phyloP scores from a whole-genome alignment of 2,329 filamentous ascomycete species.

The Ophiostoma himal-ulmi region DNA sequence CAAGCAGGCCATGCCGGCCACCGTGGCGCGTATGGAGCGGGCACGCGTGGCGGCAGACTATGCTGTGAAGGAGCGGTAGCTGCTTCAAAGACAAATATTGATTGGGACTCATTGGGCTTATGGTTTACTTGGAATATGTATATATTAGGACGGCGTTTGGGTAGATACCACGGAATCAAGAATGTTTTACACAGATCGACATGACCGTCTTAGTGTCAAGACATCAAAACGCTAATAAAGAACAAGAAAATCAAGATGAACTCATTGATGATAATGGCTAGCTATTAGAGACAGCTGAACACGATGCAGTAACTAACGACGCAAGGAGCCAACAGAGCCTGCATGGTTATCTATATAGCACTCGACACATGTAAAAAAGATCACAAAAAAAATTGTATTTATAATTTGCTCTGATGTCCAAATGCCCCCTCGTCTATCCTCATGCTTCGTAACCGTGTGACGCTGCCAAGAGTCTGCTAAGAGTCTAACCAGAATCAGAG shows the following conservation, averaged over 20 bases:
- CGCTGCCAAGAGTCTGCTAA: not conserved
- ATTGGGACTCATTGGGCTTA: no score
- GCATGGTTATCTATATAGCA: no score
- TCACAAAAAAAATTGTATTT: not conserved
- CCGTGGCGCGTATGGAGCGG: constrained; percentile 60
- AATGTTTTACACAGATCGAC: not conserved
- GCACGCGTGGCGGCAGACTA: constrained; percentile 56
- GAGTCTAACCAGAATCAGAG: not conserved
- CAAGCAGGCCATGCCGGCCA: constrained; percentile 56
- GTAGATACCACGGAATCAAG: constrained; percentile 1
- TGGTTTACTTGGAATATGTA: not conserved
- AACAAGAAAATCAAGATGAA: not conserved
- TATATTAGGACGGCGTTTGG: not conserved
- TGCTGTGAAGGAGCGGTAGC: constrained; percentile 40
- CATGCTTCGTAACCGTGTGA: not conserved
- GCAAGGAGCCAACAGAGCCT: no score
- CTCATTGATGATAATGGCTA: not conserved
- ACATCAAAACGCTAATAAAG: not conserved
- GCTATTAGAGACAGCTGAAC: not conserved
- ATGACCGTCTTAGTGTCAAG: not conserved
- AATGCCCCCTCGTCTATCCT: constrained; percentile 3
- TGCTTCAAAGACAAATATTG: not conserved
- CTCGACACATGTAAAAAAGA: no score
- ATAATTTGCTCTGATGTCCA: not conserved
- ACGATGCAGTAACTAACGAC: not conserved